Evolutionary conservation across 495 filamentous ascomycete genomes (phyloP), one percentile per base, ranked within the genome.

Genomic region (Penicillium silybi): DNA sequence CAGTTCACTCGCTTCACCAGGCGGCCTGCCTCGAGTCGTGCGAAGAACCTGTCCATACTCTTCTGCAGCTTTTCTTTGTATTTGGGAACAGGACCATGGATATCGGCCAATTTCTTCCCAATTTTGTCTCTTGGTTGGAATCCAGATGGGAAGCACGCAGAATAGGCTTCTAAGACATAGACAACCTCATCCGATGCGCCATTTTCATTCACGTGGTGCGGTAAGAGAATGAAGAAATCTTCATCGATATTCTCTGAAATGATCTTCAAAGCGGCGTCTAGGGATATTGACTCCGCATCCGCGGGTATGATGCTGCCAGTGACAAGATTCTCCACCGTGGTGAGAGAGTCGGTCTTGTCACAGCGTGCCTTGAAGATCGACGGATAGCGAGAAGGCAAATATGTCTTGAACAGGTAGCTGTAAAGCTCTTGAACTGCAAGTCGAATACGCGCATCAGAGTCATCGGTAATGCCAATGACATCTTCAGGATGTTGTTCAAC

Each of bases 1-100:
- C 88, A 92, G 65, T 85, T 77, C 3, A 64, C 67, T 19, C 74
- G 50, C 48, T 69, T 66, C 13, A 76, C 71, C 37, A 64, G 66
- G 41, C 50, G 60, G 0, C 73, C 74, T 2, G 67, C 65, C 50
- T 75, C 70, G 9, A 76, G n/a, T 19, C 58, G 57, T 10, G 65
- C 64, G 48, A 95, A 93, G 67, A 85, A 91, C 16, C 82, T 74
- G 63, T 92, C 88, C 85, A 95, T 90, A 47, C 84, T 87, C 22
- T 75, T 76, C 46, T 84, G 83, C 2, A 95, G 75, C 64, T 87
- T 90, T 22, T 80, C 79, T 22, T 66, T 66, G 59, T 90, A 92
- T 1, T 81, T 78, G 0, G 87, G 87, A 0, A 89, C 84, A 0
- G 85, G 86, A 3, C 49, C 67, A 57, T 95, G 90, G 48, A 95